A percentile compares a stretch with the other conserved stretches of the same genome.
phyloP scores from a whole-genome alignment of 164 flowering plant genomes.

The Berberis vulgaris region DNA sequence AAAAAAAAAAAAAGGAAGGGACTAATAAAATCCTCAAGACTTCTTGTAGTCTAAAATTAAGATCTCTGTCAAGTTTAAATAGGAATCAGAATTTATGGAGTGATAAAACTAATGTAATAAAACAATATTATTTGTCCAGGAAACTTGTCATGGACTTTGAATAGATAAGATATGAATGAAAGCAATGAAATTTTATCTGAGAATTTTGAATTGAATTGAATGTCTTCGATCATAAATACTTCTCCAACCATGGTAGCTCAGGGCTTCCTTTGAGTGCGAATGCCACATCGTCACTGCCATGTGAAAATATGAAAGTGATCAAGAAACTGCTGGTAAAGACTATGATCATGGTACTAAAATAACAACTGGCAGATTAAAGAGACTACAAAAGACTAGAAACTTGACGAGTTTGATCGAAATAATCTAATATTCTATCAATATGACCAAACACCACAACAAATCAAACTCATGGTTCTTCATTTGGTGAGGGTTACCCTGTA shows the following conservation, averaged over 20 bases:
- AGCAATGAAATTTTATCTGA: not conserved
- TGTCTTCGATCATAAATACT: conserved; percentile 38
- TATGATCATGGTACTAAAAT: not conserved
- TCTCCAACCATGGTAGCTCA: conserved; percentile 83
- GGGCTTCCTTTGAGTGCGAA: conserved; percentile 82
- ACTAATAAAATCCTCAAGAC: too few relatives aligned
- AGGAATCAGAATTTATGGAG: too few relatives aligned
- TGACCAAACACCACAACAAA: not conserved
- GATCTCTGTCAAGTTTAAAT: too few relatives aligned
- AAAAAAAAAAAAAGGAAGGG: too few relatives aligned
- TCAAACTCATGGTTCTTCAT: not conserved
- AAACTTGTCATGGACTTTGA: not conserved
- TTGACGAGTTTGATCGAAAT: not conserved
- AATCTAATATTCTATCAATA: not conserved
- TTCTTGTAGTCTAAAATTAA: too few relatives aligned
- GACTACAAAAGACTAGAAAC: too few relatives aligned
- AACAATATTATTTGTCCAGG: too few relatives aligned
- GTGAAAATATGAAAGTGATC: conserved; percentile 1
- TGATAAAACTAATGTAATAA: too few relatives aligned
- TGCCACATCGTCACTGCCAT: conserved; percentile 83
- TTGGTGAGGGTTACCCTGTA: too few relatives aligned
- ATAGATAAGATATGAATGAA: not conserved
- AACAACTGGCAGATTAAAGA: not conserved
- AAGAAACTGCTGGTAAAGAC: conserved; percentile 3
- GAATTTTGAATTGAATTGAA: not conserved